These are phyloP conservation scores for Phytophthora cryptogea DNA, from an alignment of 352 stramenopile genomes.

Conservation along the genomic window DNA sequence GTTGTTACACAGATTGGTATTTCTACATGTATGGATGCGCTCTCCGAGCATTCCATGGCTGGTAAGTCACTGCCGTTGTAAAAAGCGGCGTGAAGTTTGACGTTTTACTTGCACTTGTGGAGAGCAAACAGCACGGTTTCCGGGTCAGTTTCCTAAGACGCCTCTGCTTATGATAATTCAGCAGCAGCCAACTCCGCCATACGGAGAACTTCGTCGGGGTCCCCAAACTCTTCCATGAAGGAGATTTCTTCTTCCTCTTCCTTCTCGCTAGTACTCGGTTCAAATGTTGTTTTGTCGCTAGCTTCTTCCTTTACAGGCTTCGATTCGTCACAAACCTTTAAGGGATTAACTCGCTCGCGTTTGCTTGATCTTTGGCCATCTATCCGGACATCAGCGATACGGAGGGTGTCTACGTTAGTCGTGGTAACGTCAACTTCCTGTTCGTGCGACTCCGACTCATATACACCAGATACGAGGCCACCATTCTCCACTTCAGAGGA, in stretches of 20 bases:
- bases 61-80: conserved; percentile 14
- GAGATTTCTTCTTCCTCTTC: conserved; percentile 33
- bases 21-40: conserved; percentile 9
- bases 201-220: conserved; percentile 32
- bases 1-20: conserved; percentile 16
- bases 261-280: background rate
- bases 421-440: too few species aligned
- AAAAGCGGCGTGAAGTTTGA: conserved; percentile 6
- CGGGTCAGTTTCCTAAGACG: conserved; percentile 4
- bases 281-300: background rate
- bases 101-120: too few species aligned
- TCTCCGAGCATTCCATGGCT: conserved; percentile 1
- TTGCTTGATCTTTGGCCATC: background rate
- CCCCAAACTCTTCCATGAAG: conserved; percentile 40
- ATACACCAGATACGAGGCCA: too few species aligned
- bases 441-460: too few species aligned
- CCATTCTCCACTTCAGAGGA: too few species aligned
- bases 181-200: conserved; percentile 35
- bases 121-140: background rate
- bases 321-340: background rate
- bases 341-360: background rate
- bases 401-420: too few species aligned
- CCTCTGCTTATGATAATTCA: conserved; percentile 14
- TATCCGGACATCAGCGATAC: background rate
- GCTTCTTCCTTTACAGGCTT: background rate